Conservation (phyloP, 2,329 filamentous ascomycete species). For the Nectriaceae sp. region DNA sequence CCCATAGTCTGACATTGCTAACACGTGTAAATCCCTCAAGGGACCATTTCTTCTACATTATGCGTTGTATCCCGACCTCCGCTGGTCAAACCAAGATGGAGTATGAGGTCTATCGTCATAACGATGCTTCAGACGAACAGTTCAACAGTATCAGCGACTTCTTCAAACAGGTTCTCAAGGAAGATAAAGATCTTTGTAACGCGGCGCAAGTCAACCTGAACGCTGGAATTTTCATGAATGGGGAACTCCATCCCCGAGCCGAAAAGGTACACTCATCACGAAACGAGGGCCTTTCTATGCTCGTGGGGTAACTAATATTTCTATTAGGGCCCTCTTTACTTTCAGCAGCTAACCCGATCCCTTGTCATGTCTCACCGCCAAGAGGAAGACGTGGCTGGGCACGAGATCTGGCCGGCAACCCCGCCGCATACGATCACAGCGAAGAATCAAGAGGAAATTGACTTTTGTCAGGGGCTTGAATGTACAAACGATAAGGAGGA, state of each 20-base stretch:
- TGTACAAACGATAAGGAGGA: slow-evolving; percentile 4
- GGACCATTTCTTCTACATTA: slow-evolving; percentile 57
- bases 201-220: slow-evolving; percentile 61
- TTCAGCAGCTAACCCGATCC: slow-evolving; percentile 52
- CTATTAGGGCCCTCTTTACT: slow-evolving; percentile 52
- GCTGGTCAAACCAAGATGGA: slow-evolving; percentile 11
- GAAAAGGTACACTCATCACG: slow-evolving; percentile 40
- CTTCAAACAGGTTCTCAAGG: slow-evolving; percentile 62
- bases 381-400: slow-evolving; percentile 44
- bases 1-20: background rate
- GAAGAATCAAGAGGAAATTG: slow-evolving; percentile 10
- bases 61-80: slow-evolving; percentile 56
- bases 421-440: slow-evolving; percentile 28
- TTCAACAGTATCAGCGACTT: slow-evolving; percentile 57
- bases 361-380: slow-evolving; percentile 47
- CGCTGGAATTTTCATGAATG: slow-evolving; percentile 60
- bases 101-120: slow-evolving; percentile 58
- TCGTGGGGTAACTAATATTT: background rate
- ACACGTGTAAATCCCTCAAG: background rate
- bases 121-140: slow-evolving; percentile 54
- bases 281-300: fast-evolving
- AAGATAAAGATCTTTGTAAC: slow-evolving; percentile 64
- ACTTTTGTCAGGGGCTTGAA: slow-evolving; percentile 10
- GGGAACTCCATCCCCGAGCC: slow-evolving; percentile 60
- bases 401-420: slow-evolving; percentile 50